Conservation (phyloP, 495 filamentous ascomycete genomes). For the Talaromyces wortmannii region DNA sequence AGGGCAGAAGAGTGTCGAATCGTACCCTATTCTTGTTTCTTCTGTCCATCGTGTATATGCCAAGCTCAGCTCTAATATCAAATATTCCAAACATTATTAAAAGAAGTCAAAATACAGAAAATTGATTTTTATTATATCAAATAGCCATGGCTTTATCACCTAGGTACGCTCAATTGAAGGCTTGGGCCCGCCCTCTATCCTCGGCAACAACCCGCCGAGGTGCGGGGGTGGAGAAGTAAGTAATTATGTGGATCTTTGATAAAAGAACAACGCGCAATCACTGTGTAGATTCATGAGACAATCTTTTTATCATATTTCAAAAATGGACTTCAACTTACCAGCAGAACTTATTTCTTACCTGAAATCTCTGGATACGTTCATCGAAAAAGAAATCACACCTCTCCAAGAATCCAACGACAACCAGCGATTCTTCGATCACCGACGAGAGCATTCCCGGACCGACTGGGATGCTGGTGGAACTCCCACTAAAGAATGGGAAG, state of each 20-base stretch:
- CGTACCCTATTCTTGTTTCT: too few relatives aligned
- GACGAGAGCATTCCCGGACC: slow-evolving; percentile 49
- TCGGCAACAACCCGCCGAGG: background rate
- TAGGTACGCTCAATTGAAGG: background rate
- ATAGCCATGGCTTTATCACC: background rate
- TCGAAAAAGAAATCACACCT: slow-evolving; percentile 42
- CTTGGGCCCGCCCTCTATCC: background rate
- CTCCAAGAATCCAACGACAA: slow-evolving; percentile 46
- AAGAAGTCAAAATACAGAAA: too few relatives aligned
- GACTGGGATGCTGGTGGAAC: slow-evolving; percentile 47
- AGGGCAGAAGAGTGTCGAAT: too few relatives aligned
- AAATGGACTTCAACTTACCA: slow-evolving; percentile 52
- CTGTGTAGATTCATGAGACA: too few relatives aligned
- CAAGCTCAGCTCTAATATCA: too few relatives aligned
- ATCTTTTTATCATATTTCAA: too few relatives aligned
- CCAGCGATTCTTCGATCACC: slow-evolving; percentile 55
- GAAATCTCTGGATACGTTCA: slow-evolving; percentile 43
- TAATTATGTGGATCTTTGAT: background rate
- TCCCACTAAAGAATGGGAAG: slow-evolving; percentile 49
- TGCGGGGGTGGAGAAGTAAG: background rate
- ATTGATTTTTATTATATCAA: background rate
- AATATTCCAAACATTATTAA: too few relatives aligned
- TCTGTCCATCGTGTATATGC: too few relatives aligned
- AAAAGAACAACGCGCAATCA: background rate
- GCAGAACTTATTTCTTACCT: slow-evolving; percentile 37